These are phyloP conservation scores for Entoloma clypeatum DNA, from an alignment of 1,284 basidiomycete genomes.

Conservation along the genomic window DNA sequence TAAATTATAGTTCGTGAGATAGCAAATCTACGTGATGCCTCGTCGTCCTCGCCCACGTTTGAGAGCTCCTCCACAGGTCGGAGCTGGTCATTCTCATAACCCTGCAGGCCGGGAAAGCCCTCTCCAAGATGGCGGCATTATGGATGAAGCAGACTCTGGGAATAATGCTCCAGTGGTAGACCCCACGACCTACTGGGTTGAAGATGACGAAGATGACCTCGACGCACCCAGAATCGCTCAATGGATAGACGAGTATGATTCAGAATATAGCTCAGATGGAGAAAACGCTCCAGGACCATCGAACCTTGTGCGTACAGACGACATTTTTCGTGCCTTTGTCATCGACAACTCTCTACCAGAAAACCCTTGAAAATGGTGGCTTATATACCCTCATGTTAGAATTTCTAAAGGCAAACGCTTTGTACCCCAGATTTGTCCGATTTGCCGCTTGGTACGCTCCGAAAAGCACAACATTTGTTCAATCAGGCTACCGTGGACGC, in stretches of 20 bases:
- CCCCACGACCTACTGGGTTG: too few species aligned
- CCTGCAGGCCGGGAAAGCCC: too few species aligned
- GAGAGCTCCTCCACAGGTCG: too few species aligned
- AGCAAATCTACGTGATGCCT: too few species aligned
- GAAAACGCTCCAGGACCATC: conserved; percentile 26
- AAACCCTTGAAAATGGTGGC: conserved; percentile 33
- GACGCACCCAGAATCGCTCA: conserved; percentile 51
- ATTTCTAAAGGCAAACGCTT: conserved; percentile 13
- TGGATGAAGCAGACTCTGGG: too few species aligned
- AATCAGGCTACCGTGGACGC: conserved; percentile 37
- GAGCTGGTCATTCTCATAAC: too few species aligned
- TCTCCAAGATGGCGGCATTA: too few species aligned
- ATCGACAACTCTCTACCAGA: conserved; percentile 25
- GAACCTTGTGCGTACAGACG: conserved; percentile 24
- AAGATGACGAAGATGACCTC: conserved; percentile 31
- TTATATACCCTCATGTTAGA: conserved; percentile 15
- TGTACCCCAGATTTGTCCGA: conserved; percentile 46
- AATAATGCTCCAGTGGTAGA: too few species aligned
- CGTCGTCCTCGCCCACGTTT: too few species aligned
- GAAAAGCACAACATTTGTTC: conserved; percentile 61
- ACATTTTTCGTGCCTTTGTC: conserved; percentile 4
- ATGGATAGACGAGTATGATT: conserved; percentile 55
- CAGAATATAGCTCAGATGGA: conserved; percentile 27
- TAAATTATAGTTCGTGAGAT: too few species aligned
- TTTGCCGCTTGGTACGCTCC: conserved; percentile 61